Percentiles rank a stretch among this genome's conserved stretches.
Conservation (phyloP, 2,329 filamentous ascomycete species). For the Helicocarpus griseus region DNA sequence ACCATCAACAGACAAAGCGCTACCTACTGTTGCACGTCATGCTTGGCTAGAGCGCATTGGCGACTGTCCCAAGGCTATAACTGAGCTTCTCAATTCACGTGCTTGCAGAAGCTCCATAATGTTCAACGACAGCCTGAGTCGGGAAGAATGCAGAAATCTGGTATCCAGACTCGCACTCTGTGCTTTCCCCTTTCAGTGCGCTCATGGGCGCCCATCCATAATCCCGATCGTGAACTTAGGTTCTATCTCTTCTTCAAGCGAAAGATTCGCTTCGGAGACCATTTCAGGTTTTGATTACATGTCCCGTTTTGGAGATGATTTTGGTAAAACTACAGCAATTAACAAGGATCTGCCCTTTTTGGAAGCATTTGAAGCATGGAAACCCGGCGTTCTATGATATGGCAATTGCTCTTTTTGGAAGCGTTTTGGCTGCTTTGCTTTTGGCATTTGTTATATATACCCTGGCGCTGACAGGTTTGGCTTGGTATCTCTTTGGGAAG, state of each 20-base stretch:
- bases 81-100: slow-evolving; percentile 50
- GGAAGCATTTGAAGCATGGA: background rate
- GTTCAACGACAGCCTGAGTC: slow-evolving; percentile 38
- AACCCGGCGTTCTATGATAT: background rate
- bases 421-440: background rate
- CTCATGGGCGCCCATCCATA: slow-evolving; percentile 41
- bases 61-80: slow-evolving; percentile 61
- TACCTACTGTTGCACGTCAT: background rate
- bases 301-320: background rate
- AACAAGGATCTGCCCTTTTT: background rate
- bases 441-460: background rate
- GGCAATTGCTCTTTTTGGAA: background rate
- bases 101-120: slow-evolving; percentile 42
- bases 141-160: slow-evolving; percentile 30
- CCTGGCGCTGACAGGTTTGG: background rate
- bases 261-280: background rate
- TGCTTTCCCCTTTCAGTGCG: slow-evolving; percentile 41
- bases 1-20: background rate
- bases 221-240: slow-evolving; percentile 32
- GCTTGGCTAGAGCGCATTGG: slow-evolving; percentile 55
- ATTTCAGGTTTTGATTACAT: background rate
- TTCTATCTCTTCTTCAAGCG: background rate
- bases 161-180: slow-evolving; percentile 31
- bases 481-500: background rate
- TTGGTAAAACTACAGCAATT: background rate